A percentile compares a stretch with the other conserved stretches of the same genome.
phyloP scores from a whole-genome alignment of 257 asterid species.

The Solanum rostratum region DNA sequence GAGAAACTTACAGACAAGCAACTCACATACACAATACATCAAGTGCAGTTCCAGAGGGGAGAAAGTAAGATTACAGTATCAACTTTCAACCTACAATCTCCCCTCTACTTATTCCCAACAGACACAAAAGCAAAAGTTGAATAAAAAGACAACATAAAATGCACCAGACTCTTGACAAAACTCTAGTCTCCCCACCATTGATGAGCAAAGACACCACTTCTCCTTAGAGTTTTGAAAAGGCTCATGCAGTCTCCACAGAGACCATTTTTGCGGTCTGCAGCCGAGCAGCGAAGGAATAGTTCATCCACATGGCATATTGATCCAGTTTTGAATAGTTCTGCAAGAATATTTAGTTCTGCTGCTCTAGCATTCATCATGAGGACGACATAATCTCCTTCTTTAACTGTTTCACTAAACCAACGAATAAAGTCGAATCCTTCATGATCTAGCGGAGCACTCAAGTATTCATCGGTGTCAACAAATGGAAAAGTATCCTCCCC shows the following conservation, averaged over 20 bases:
- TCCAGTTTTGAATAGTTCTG: constrained; percentile 50
- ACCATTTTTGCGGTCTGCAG: constrained; percentile 13
- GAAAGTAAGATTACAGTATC: constrained; percentile 1
- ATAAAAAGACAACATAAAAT: not conserved
- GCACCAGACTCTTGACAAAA: not conserved
- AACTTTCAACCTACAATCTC: constrained; percentile 11
- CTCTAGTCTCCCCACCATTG: constrained; percentile 49
- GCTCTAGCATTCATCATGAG: constrained; percentile 52
- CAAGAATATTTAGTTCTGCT: constrained; percentile 48
- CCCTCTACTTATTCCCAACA: constrained; percentile 15
- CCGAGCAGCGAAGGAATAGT: constrained; percentile 61
- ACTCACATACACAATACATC: not conserved
- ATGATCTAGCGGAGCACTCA: constrained; percentile 51
- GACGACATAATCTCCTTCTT: constrained; percentile 59
- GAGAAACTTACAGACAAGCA: not conserved
- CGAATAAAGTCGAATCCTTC: constrained; percentile 52
- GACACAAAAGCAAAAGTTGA: not conserved
- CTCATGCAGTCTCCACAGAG: constrained; percentile 37
- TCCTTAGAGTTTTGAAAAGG: constrained; percentile 44
- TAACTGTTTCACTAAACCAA: constrained; percentile 65
- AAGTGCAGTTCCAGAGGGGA: not conserved
- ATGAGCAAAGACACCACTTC: constrained; percentile 69
- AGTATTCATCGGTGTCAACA: constrained; percentile 36
- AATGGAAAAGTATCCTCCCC: constrained; percentile 22
- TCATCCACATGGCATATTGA: constrained; percentile 61